A percentile compares a stretch with the other conserved stretches of the same genome.
Conservation (phyloP, 768 basidiomycete species). For the Tricholoma furcatifolium region DNA sequence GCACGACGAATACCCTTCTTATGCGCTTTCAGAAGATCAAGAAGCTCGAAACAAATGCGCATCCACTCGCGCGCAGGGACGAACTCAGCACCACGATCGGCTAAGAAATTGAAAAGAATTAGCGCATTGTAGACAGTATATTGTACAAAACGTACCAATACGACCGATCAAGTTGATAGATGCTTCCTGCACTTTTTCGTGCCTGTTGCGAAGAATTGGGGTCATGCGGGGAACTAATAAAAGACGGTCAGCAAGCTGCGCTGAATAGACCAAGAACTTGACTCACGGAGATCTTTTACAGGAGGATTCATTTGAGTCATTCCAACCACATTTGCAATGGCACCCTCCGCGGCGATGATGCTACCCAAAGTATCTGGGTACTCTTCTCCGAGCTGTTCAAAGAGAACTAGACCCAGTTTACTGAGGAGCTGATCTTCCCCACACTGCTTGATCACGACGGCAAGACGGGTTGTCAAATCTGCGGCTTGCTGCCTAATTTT, state of each 20-base stretch:
- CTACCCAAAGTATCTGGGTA: slow-evolving; percentile 99
- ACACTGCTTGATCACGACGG: slow-evolving; percentile 98
- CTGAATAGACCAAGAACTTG: background rate
- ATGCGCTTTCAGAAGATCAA: slow-evolving; percentile 97
- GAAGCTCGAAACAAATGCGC: slow-evolving; percentile 98
- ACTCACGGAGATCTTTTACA: slow-evolving; percentile 96
- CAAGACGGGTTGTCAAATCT: slow-evolving; percentile 94
- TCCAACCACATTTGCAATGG: slow-evolving; percentile 98
- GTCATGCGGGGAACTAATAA: slow-evolving; percentile 96
- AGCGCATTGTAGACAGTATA: background rate
- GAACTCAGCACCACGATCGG: slow-evolving; percentile 98
- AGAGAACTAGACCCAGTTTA: slow-evolving; percentile 94
- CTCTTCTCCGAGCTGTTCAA: slow-evolving; percentile 98
- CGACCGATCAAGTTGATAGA: slow-evolving; percentile 99
- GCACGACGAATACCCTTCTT: slow-evolving; percentile 99
- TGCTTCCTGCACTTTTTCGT: slow-evolving; percentile 99
- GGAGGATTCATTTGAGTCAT: slow-evolving; percentile 99
- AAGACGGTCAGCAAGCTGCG: slow-evolving; percentile 1
- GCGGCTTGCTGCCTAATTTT: slow-evolving; percentile 99
- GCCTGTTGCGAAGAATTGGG: slow-evolving; percentile 97
- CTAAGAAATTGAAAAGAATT: slow-evolving; percentile 27
- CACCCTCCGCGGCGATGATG: slow-evolving; percentile 98
- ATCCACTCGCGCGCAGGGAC: slow-evolving; percentile 99
- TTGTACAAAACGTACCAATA: slow-evolving; percentile 56
- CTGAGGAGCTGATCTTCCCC: slow-evolving; percentile 95